These are phyloP conservation scores for Chrysochromulina tobinii DNA, from an alignment of 78 protist species.

Conservation along the genomic window DNA sequence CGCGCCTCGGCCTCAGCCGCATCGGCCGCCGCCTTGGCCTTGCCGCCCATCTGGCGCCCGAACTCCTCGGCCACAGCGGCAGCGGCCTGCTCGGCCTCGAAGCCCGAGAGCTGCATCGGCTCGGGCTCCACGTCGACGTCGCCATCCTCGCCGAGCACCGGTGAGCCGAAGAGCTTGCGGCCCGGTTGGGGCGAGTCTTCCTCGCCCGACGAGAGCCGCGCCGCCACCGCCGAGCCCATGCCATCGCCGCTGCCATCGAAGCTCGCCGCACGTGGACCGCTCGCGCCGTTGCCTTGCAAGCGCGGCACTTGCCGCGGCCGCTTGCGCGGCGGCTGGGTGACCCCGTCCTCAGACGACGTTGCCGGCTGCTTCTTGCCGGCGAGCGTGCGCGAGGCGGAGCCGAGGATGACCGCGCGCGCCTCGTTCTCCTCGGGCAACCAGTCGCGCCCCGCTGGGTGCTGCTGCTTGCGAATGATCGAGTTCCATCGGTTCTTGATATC, in stretches of 20 bases:
- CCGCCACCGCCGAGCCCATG: too few species aligned
- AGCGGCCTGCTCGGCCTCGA: too few species aligned
- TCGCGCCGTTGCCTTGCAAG: not conserved
- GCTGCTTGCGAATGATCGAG: not conserved
- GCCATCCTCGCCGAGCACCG: not conserved
- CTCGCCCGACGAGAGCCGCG: not conserved
- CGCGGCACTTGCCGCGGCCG: too few species aligned
- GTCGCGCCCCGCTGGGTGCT: not conserved
- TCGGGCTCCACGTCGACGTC: too few species aligned
- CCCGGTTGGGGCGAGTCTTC: not conserved
- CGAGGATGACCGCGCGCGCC: not conserved
- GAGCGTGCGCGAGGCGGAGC: not conserved
- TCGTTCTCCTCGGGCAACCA: not conserved
- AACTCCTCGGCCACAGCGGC: too few species aligned
- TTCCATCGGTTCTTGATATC: slow-evolving; percentile 15
- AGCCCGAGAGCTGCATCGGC: too few species aligned
- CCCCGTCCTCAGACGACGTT: not conserved
- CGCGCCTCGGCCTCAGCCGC: too few species aligned
- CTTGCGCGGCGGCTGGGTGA: not conserved
- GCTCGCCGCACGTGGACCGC: not conserved
- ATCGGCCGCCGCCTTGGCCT: too few species aligned
- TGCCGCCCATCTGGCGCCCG: too few species aligned
- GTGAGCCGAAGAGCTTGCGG: slow-evolving; percentile 10
- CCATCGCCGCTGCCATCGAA: not conserved
- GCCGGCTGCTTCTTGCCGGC: not conserved